Conservation (phyloP, 2,329 filamentous ascomycete genomes). For the Botryotinia calthae region DNA sequence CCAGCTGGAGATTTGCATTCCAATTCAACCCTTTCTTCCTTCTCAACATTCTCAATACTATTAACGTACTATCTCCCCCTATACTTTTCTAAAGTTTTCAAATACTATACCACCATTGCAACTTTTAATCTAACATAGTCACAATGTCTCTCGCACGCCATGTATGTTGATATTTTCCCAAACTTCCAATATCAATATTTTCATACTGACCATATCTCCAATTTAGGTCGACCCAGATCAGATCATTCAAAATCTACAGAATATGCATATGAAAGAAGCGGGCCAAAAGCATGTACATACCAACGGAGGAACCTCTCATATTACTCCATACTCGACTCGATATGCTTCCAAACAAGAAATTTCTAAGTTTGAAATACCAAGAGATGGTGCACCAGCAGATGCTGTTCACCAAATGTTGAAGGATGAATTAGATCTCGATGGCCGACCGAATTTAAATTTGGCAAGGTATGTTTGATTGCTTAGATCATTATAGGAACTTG, state of each 20-base stretch:
- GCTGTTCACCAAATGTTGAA: conserved; percentile 63
- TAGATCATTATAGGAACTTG: background rate
- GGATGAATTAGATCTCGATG: conserved; percentile 63
- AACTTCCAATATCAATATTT: background rate
- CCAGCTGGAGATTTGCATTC: background rate
- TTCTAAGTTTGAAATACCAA: conserved; percentile 58
- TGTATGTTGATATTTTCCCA: conserved; percentile 36
- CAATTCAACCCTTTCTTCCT: background rate
- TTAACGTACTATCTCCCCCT: background rate
- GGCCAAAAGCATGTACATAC: conserved; percentile 40
- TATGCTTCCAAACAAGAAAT: conserved; percentile 55
- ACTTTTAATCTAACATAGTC: background rate
- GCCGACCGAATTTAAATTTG: conserved; percentile 65
- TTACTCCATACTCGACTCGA: conserved; percentile 56
- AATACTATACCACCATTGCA: background rate
- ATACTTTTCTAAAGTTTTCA: background rate
- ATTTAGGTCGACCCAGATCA: conserved; percentile 54
- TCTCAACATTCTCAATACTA: background rate
- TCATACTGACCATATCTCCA: background rate
- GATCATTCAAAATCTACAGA: conserved; percentile 52
- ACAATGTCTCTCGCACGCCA: conserved; percentile 52
- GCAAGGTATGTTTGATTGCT: conserved; percentile 46
- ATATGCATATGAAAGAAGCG: conserved; percentile 43
- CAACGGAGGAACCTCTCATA: conserved; percentile 47
- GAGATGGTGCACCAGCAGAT: conserved; percentile 57